phyloP scores from a whole-genome alignment of 2,329 filamentous ascomycete genomes.

The Akanthomyces uredinophilus region DNA sequence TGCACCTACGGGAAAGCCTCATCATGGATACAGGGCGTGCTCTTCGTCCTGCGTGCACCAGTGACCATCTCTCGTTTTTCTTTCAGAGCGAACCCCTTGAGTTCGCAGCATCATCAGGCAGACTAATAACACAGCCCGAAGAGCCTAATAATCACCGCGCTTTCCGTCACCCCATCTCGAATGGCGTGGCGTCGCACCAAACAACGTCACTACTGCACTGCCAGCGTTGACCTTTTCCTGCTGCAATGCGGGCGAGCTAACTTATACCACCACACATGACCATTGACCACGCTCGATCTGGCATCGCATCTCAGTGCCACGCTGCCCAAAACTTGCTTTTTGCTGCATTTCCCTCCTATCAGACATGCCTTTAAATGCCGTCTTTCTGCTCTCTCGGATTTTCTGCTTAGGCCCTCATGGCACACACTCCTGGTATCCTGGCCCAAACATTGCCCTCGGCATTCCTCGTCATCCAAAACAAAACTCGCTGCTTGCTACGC shows the following conservation, averaged over 20 bases:
- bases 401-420: background rate
- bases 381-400: background rate
- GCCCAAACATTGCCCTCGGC: background rate
- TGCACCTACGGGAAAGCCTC: background rate
- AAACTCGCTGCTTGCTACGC: background rate
- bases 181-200: background rate
- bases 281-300: background rate
- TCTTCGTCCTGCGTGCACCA: background rate
- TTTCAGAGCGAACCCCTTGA: background rate
- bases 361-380: background rate
- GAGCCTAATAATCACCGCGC: background rate
- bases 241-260: background rate
- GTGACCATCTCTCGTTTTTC: background rate
- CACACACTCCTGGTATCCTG: background rate
- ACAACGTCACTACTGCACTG: conserved; percentile 4
- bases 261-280: background rate
- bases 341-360: background rate
- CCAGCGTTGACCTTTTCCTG: background rate
- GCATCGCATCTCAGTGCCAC: background rate
- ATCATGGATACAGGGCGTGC: too few relatives aligned
- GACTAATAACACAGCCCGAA: background rate
- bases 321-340: background rate
- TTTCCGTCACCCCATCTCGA: background rate
- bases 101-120: background rate
- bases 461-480: background rate